These are phyloP conservation scores for Podaxis sp. DNA, from an alignment of 768 basidiomycete genomes.

Conservation along the genomic window DNA sequence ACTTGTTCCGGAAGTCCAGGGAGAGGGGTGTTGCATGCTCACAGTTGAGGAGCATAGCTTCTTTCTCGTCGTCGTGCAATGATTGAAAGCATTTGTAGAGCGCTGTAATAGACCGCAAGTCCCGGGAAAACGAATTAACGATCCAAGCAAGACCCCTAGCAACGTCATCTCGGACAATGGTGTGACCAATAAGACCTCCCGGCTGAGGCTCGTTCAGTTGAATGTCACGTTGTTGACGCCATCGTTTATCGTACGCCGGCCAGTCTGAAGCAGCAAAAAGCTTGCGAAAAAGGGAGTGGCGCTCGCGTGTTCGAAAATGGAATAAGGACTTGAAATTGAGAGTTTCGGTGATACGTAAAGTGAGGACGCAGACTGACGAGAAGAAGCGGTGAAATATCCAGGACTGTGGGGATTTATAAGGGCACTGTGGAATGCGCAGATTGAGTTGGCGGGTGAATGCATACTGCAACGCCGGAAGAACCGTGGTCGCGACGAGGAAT, in stretches of 20 bases:
- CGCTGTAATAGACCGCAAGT: background rate
- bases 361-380: conserved; percentile 4
- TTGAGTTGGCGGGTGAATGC: background rate
- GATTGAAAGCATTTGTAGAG: background rate
- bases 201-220: background rate
- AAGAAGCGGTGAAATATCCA: conserved; percentile 18
- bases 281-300: background rate
- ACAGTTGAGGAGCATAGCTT: background rate
- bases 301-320: background rate
- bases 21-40: background rate
- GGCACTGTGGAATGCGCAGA: conserved; percentile 16
- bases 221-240: conserved; percentile 2
- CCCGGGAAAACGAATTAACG: conserved; percentile 2
- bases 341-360: background rate
- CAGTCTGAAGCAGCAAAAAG: conserved; percentile 2
- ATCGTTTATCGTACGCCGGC: background rate
- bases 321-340: conserved; percentile 1
- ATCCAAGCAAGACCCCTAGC: background rate
- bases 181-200: background rate
- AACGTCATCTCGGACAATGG: conserved; percentile 2
- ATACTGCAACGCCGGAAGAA: conserved; percentile 19
- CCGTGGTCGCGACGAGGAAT: conserved; percentile 18
- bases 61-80: background rate
- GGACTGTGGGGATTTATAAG: conserved; percentile 25
- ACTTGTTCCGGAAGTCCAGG: background rate